Base-by-base conservation (phyloP, 2,329 filamentous ascomycete species). In the Chaetothyriales sp. region DNA sequence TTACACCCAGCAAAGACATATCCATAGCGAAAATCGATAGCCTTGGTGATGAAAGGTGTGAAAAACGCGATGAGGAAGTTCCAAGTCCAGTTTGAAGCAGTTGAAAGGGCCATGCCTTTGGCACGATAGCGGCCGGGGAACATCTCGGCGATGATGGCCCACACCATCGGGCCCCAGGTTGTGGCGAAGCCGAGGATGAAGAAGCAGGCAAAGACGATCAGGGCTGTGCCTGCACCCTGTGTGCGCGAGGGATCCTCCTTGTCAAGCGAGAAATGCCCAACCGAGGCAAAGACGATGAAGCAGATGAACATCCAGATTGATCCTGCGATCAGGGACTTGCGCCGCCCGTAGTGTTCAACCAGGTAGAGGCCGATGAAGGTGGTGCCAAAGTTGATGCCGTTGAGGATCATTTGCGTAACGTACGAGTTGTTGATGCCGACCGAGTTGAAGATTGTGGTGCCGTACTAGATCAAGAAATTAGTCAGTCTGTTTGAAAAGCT, bases 31-130 rank as follows among this genome's bases (percentile, higher is more conserved):
- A 83, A 89, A 60, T 84, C 77, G 52, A 89, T 89, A 5, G 77
- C 73, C 0, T 70, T 69, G 1, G 80, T 83, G 64, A 89, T 88
- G 66, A 87, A 88, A 0, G 84, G 82, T 0, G 84, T 87, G 72
- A 88, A 87, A 73, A 89, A 89, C 1, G 78, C 78, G 55, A 85
- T 73, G 61, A 83, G 67, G 66, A 88, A 88, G 65, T 86, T 84
- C 79, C 80, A 85, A 28, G 69, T 65, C 85, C 85, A 90, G 68
- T 90, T 90, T 39, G 83, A 79, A 2, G 83, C 79, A 65, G 52
- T 69, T 1, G 65, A 58, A 12, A 69, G 51, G 1, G 64, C 63
- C 28, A 68, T 64, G 5, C 63, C 64, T 46, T 66, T 67, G 39
- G 65, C 63, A 2, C 66, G 62, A 46, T 66, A 64, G 48, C 66